Percentiles rank a stretch among this genome's conserved stretches.
phyloP scores from a whole-genome alignment of 768 basidiomycete species.

The Xerocomellus amylosporus region DNA sequence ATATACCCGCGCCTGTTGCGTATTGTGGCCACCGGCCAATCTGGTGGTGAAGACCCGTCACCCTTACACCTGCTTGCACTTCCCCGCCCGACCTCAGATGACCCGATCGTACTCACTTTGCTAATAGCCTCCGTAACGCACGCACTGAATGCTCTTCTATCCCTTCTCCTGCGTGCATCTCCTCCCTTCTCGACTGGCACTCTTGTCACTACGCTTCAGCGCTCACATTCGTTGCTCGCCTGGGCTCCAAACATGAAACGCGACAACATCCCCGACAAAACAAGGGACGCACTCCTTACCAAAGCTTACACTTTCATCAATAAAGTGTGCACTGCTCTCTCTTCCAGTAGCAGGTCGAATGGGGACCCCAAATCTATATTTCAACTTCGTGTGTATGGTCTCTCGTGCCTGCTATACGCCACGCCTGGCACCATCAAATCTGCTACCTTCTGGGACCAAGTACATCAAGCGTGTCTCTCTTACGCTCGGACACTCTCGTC shows the following conservation, averaged over 20 bases:
- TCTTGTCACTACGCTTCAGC: conserved; percentile 33
- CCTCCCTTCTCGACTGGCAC: conserved; percentile 14
- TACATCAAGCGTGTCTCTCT: conserved; percentile 45
- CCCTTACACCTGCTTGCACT: conserved; percentile 39
- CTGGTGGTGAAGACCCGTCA: not conserved
- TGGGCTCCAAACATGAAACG: conserved; percentile 49
- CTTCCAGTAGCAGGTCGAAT: conserved; percentile 22
- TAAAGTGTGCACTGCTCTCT: conserved; percentile 30
- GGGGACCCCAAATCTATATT: conserved; percentile 28
- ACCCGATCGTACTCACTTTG: conserved; percentile 45
- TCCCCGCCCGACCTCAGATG: conserved; percentile 37
- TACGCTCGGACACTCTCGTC: conserved; percentile 19
- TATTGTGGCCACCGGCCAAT: not conserved
- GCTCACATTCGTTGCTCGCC: conserved; percentile 39
- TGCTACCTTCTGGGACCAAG: conserved; percentile 70
- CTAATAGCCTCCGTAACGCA: conserved; percentile 61
- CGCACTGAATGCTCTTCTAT: conserved; percentile 43
- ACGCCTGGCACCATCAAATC: conserved; percentile 47
- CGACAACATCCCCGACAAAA: conserved; percentile 44
- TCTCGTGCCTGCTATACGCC: conserved; percentile 50
- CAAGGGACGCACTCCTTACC: conserved; percentile 56
- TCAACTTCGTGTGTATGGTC: conserved; percentile 39
- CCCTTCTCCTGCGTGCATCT: conserved; percentile 22
- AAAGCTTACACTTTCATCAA: conserved; percentile 56
- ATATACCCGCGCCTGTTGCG: conserved; percentile 44